Base-by-base conservation (phyloP, 306 rosid genomes). In the Acmispon strigosus region DNA sequence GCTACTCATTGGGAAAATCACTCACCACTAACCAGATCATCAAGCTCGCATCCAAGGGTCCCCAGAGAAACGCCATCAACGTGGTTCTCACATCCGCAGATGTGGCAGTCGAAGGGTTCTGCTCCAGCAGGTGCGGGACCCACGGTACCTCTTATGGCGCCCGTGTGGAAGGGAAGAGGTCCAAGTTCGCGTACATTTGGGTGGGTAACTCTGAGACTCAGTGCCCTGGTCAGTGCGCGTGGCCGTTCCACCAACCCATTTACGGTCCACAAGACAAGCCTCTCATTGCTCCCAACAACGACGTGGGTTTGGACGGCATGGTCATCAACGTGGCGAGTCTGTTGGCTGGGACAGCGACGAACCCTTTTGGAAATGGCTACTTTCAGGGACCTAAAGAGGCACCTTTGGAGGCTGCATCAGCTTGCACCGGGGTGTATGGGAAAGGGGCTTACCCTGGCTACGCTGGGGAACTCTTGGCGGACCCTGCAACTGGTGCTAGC, bases 211-310 rank as follows among this genome's bases (percentile, higher is more conserved):
- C 91, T 3, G 86, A 78, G 60, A 81, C 80, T 0, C 86, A 86
- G 48, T 86, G 91, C 71, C 91, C 91, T 0, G 88, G 91, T 4
- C 90, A 86, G 39, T 86, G 90, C 73, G 84, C 88, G 7, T 83
- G 88, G 90, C 90, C 87, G 0, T 86, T 83, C 75, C 90, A 86
- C 82, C 90, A 86, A 66, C 90, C 90, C 39, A 79, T 84, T 10
- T 86, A 84, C 20, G 91, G 86, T 0, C 91, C 88, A 6, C 86
- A 83, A 24, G 22, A 16, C 49, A 22, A 81, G 14, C 86, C 88
- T 0, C 47, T 86, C 24, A 80, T 76, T 7, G 81, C 85, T 0
- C 91, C 86, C 2, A 86, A 84, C 77, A 81, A 78, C 42, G 91
- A 86, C 3, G 91, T 86, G 10, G 88, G 86, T 1, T 10, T 86